Evolutionary conservation across 75 land plant genomes (phyloP), one percentile per base, ranked within the genome.

Genomic region (Selaginella moellendorffii): DNA sequence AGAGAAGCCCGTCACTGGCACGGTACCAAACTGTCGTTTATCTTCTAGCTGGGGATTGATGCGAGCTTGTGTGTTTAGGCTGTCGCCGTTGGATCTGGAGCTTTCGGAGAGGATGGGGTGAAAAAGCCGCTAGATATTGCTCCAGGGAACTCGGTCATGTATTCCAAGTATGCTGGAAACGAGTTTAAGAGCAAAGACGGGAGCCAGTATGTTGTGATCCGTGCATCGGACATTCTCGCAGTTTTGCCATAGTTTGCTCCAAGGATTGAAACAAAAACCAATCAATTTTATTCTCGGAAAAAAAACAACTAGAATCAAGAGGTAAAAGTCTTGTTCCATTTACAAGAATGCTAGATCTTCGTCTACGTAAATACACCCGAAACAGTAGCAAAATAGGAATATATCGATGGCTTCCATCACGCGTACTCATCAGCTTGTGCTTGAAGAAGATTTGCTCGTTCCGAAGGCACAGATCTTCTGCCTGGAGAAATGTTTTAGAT

Each of bases 1-100:
- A 74, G 89, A 88, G 69, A 85, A 85, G 72, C 93, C 89, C 26
- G 82, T 88, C 1, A 77, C 80, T 67, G 93, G 93, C 27, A 81
- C 78, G 69, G 93, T 88, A 66, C 61, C 66, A 19, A n/a, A 36
- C n/a, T 36, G 14, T 36, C 10, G 46, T 36, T 36, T 36, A 36
- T 5, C 5, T 36, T 36, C 46, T 36, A n/a, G n/a, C n/a, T n/a
- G n/a, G n/a, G n/a, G n/a, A n/a, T n/a, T n/a, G n/a, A n/a, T n/a
- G n/a, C n/a, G n/a, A n/a, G n/a, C n/a, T n/a, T n/a, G n/a, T n/a
- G n/a, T n/a, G n/a, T n/a, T n/a, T n/a, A 82, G 85, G 79, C 83
- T 2, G 26, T 79, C 29, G 89, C 93, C 17, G 85, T 82, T 61
- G 93, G 93, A 18, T 85, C 93, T 23, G 93, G 89, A 27, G 52